Evolutionary conservation across 345 rosid genomes (phyloP).

Genomic region (Eucalyptus melliodora): DNA sequence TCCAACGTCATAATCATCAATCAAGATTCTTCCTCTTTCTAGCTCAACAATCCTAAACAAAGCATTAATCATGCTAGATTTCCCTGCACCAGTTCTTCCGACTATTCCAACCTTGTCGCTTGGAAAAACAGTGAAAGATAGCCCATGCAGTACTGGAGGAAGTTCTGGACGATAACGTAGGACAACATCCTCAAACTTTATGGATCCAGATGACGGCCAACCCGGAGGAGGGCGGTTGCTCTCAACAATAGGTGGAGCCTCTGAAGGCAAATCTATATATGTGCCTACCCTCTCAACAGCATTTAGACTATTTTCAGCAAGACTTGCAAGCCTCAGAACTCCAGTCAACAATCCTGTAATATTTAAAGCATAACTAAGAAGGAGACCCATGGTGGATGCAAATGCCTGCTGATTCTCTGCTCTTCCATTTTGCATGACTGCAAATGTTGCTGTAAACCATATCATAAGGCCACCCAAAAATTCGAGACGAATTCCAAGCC

Average conservation of each 20-base stretch:
- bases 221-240: constrained; percentile 93
- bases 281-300: constrained; percentile 91
- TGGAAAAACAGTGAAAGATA: constrained; percentile 71
- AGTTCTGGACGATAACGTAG: constrained; percentile 92
- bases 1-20: constrained; percentile 70
- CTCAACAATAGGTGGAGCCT: constrained; percentile 76
- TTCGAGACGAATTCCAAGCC: constrained; percentile 97
- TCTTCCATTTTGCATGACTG: constrained; percentile 90
- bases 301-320: constrained; percentile 96
- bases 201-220: constrained; percentile 98
- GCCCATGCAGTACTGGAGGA: constrained; percentile 86
- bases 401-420: constrained; percentile 80
- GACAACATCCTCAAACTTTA: constrained; percentile 84
- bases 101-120: constrained; percentile 96
- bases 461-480: constrained; percentile 94
- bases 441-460: constrained; percentile 97
- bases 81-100: constrained; percentile 99
- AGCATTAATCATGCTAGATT: constrained; percentile 94
- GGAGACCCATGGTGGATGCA: constrained; percentile 98
- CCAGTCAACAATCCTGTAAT: constrained; percentile 74
- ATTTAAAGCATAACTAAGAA: constrained; percentile 90
- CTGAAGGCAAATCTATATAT: constrained; percentile 79
- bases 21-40: constrained; percentile 85
- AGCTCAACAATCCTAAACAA: constrained; percentile 90
- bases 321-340: constrained; percentile 93